Conservation (phyloP, 768 basidiomycete species). For the Sporobolomyces roseus region DNA sequence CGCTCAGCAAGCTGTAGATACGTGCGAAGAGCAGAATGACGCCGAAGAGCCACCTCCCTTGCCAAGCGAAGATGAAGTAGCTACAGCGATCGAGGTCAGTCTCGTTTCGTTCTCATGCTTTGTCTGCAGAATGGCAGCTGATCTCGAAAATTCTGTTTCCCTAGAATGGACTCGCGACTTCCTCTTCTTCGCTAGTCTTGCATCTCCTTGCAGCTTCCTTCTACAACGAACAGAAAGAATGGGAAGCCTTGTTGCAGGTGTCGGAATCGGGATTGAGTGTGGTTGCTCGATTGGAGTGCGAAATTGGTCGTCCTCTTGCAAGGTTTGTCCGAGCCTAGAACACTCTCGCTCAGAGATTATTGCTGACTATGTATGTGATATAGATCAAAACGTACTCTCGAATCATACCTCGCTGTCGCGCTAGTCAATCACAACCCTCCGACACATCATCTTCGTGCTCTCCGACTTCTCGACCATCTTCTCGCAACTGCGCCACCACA, state of each 20-base stretch:
- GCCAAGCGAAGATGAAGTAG: slow-evolving; percentile 25
- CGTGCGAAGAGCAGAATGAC: slow-evolving; percentile 46
- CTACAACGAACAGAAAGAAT: slow-evolving; percentile 67
- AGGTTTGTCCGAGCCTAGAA: too few relatives aligned
- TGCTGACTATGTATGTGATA: slow-evolving; percentile 5
- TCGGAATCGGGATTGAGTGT: slow-evolving; percentile 68
- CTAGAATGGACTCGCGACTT: slow-evolving; percentile 58
- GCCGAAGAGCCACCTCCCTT: slow-evolving; percentile 36
- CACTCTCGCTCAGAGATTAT: too few relatives aligned
- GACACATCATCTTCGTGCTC: slow-evolving; percentile 77
- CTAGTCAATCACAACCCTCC: slow-evolving; percentile 83
- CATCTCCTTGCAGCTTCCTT: slow-evolving; percentile 64
- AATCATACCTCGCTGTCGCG: slow-evolving; percentile 66
- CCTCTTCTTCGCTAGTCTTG: slow-evolving; percentile 62
- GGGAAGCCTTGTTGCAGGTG: slow-evolving; percentile 64
- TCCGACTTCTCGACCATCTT: slow-evolving; percentile 67
- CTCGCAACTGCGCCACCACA: slow-evolving; percentile 49
- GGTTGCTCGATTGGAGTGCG: slow-evolving; percentile 57
- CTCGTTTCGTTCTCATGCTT: neutral
- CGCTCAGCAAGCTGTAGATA: slow-evolving; percentile 50
- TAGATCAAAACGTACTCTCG: slow-evolving; percentile 60
- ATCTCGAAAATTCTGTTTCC: neutral
- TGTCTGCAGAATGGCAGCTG: neutral
- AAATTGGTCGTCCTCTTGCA: slow-evolving; percentile 58
- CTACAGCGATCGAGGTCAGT: slow-evolving; percentile 33